Percentiles rank a stretch among this genome's conserved stretches.
Evolutionary conservation across 345 rosid genomes (phyloP).

Genomic region (Erucastrum elatum): DNA sequence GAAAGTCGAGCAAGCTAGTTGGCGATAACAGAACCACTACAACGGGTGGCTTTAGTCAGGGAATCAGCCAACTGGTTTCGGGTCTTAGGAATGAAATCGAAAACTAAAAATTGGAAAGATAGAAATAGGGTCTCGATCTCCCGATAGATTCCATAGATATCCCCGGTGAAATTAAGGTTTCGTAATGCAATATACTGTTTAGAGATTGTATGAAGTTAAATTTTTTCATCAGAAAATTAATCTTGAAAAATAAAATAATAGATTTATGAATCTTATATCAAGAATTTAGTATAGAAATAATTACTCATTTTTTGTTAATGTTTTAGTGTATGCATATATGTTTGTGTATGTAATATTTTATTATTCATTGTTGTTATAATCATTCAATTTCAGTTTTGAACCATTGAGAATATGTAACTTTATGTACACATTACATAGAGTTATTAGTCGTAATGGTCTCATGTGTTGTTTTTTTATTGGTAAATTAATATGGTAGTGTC

Average conservation of each 20-base stretch:
- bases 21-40: no score
- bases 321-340: no score
- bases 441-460: not conserved
- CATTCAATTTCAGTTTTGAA: not conserved
- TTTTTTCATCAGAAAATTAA: not conserved
- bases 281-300: not conserved
- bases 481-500: no score
- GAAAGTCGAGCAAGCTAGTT: no score
- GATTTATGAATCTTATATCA: not conserved
- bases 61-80: no score
- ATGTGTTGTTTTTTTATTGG: not conserved
- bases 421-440: not conserved
- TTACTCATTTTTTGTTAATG: not conserved
- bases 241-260: not conserved
- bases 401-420: not conserved
- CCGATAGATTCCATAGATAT: no score
- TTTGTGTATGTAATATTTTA: not conserved
- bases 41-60: no score
- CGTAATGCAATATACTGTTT: not conserved
- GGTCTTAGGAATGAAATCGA: no score
- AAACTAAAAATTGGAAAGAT: no score
- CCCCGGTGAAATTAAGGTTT: not conserved
- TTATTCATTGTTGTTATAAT: not conserved
- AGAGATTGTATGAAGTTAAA: not conserved
- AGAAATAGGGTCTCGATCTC: no score